phyloP scores from a whole-genome alignment of 2,329 filamentous ascomycete genomes.

The Colletotrichum orchidophilum region DNA sequence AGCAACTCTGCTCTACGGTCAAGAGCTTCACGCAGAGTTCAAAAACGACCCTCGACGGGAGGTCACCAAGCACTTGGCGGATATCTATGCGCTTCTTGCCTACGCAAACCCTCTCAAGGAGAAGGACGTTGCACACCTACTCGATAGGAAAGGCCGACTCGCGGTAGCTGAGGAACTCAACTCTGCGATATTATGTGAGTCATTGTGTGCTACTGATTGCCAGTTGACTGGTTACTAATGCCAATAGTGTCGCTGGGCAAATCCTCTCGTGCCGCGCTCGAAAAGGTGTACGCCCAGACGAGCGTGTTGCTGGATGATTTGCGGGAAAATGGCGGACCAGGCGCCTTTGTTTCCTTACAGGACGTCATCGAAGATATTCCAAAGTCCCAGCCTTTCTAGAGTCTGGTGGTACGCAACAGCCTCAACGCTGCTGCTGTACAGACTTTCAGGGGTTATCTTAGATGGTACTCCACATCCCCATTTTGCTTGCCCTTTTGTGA shows the following conservation, averaged over 20 bases:
- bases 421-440: neutral
- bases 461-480: conserved; percentile 15
- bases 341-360: conserved; percentile 78
- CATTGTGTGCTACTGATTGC: neutral
- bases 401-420: neutral
- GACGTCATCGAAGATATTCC: conserved; percentile 59
- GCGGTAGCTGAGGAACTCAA: conserved; percentile 93
- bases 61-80: conserved; percentile 77
- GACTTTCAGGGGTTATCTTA: neutral
- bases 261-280: conserved; percentile 85
- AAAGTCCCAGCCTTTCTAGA: conserved; percentile 40
- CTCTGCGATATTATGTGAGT: conserved; percentile 87
- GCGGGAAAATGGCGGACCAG: conserved; percentile 80
- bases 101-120: conserved; percentile 84
- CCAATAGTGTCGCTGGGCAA: conserved; percentile 84
- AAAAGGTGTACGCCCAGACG: conserved; percentile 87
- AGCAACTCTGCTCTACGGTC: conserved; percentile 82
- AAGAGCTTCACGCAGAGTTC: conserved; percentile 81
- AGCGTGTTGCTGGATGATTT: conserved; percentile 86
- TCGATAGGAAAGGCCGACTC: conserved; percentile 79
- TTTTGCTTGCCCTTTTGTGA: neutral
- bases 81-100: conserved; percentile 89
- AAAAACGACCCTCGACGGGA: conserved; percentile 74
- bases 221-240: neutral
- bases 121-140: conserved; percentile 76